A percentile compares a stretch with the other conserved stretches of the same genome.
Evolutionary conservation across 352 stramenopile genomes (phyloP).

Genomic region (Phytophthora fragariaefolia): DNA sequence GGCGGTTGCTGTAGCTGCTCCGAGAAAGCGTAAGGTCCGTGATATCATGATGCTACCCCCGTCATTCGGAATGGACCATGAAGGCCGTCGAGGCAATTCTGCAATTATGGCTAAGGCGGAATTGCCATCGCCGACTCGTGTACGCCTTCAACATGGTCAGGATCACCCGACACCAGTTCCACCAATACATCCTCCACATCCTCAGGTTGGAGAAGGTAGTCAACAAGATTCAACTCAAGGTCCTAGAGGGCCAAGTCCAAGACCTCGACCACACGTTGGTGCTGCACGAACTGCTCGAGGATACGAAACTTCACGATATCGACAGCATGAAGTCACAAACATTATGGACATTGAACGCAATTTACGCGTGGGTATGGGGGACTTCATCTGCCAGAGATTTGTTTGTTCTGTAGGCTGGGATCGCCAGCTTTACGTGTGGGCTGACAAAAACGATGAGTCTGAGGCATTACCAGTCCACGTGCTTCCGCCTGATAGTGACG

Average conservation of each 20-base stretch:
- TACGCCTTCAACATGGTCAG: constrained; percentile 36
- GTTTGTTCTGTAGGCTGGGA: constrained; percentile 88
- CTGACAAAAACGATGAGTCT: constrained; percentile 82
- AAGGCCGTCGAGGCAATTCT: constrained; percentile 49
- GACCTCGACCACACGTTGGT: constrained; percentile 10
- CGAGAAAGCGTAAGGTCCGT: constrained; percentile 53
- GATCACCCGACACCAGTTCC: constrained; percentile 29
- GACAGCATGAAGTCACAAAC: constrained; percentile 83
- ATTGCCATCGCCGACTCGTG: constrained; percentile 58
- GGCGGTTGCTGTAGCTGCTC: constrained; percentile 3
- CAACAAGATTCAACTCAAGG: constrained; percentile 21
- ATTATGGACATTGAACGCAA: constrained; percentile 86
- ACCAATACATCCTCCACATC: neutral
- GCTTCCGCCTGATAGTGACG: constrained; percentile 45
- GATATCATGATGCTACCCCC: constrained; percentile 72
- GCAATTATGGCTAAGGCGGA: constrained; percentile 43
- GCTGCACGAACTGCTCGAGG: constrained; percentile 9
- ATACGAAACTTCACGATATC: constrained; percentile 48
- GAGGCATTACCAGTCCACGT: constrained; percentile 67
- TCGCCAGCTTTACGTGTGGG: constrained; percentile 82
- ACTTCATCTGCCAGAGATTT: constrained; percentile 84
- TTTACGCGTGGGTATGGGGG: constrained; percentile 78
- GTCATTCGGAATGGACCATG: constrained; percentile 64
- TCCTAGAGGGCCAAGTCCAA: constrained; percentile 9
- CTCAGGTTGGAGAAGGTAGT: constrained; percentile 5